Percentiles rank a stretch among this genome's conserved stretches.
Evolutionary conservation across 768 basidiomycete genomes (phyloP).

Genomic region (Coprinopsis sp.): DNA sequence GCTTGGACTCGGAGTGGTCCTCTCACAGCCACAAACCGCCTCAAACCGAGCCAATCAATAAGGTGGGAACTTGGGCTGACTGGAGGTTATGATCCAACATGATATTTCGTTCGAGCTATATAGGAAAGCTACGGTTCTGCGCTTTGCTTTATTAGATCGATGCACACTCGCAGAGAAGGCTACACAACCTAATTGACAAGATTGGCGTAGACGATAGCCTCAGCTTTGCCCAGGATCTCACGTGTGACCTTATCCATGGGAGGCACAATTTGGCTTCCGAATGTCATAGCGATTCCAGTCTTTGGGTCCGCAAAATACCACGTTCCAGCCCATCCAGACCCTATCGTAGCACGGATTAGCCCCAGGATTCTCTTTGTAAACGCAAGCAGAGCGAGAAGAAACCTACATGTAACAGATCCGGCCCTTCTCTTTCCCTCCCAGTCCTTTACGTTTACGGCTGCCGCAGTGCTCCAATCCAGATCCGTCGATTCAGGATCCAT

Average conservation of each 20-base stretch:
- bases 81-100: too few relatives aligned
- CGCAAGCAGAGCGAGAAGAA: too few relatives aligned
- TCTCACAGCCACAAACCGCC: too few relatives aligned
- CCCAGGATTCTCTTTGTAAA: constrained; percentile 1
- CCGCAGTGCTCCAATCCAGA: background rate
- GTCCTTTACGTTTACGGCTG: background rate
- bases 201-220: constrained; percentile 22
- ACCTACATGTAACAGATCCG: too few relatives aligned
- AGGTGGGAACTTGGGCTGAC: too few relatives aligned
- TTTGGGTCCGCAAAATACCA: constrained; percentile 30
- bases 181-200: too few relatives aligned
- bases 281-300: constrained; percentile 30
- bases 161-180: too few relatives aligned
- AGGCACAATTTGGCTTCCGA: constrained; percentile 30
- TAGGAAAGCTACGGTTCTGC: too few relatives aligned
- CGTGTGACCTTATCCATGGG: constrained; percentile 21
- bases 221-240: constrained; percentile 20
- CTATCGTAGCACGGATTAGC: constrained; percentile 9
- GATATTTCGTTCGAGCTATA: too few relatives aligned
- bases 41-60: too few relatives aligned
- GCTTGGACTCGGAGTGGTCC: too few relatives aligned
- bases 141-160: too few relatives aligned
- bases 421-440: constrained; percentile 4
- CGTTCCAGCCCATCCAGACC: constrained; percentile 34
- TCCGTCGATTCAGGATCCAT: background rate